Evolutionary conservation across 148 eudicot genomes (phyloP).

Genomic region (Silene uniflora): DNA sequence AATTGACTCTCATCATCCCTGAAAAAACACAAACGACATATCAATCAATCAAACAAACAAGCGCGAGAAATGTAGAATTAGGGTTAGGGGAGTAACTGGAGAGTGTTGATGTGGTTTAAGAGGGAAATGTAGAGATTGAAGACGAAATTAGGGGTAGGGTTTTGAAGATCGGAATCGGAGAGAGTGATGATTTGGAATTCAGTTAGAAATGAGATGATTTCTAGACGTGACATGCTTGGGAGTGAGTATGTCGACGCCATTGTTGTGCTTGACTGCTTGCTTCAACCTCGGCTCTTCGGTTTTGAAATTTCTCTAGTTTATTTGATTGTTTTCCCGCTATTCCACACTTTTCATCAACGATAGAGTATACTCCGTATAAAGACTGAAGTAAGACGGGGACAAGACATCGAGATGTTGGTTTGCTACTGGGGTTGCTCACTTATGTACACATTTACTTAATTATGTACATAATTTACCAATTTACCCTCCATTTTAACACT

Average conservation of each 20-base stretch:
- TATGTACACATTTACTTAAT: too few species aligned
- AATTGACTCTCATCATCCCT: slow-evolving; percentile 72
- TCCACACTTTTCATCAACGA: too few species aligned
- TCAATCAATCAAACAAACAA: background rate
- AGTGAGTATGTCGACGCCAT: slow-evolving; percentile 29
- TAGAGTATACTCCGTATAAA: too few species aligned
- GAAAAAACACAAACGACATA: slow-evolving; percentile 9
- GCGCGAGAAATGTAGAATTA: background rate
- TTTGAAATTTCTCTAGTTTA: background rate
- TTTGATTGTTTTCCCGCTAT: background rate
- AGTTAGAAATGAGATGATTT: slow-evolving; percentile 38
- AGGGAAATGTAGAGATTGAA: slow-evolving; percentile 48
- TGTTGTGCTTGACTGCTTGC: background rate
- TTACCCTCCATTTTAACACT: too few species aligned
- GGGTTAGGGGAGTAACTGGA: slow-evolving; percentile 36
- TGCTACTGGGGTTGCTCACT: too few species aligned
- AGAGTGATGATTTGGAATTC: slow-evolving; percentile 39
- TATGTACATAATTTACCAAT: too few species aligned
- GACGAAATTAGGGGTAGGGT: slow-evolving; percentile 54
- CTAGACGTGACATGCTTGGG: slow-evolving; percentile 48
- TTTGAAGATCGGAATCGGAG: slow-evolving; percentile 49
- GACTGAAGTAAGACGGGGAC: too few species aligned
- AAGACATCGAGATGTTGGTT: too few species aligned
- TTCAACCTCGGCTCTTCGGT: background rate
- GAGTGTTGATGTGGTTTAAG: slow-evolving; percentile 41